These are phyloP conservation scores for Pelargonium australe DNA, from an alignment of 441 rosid genomes.

Conservation along the genomic window DNA sequence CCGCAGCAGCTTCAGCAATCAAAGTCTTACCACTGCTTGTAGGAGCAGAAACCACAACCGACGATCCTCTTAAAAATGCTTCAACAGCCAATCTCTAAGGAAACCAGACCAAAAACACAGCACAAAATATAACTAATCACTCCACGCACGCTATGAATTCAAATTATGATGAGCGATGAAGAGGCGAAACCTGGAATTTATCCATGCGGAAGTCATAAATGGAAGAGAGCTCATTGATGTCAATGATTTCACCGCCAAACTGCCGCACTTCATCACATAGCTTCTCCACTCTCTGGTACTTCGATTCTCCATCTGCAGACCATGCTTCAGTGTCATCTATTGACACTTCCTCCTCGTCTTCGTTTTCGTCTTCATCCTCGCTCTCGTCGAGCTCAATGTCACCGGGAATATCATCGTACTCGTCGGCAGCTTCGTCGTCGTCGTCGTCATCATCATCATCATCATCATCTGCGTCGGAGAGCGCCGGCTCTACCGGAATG, in stretches of 20 bases:
- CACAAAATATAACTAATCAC: background rate
- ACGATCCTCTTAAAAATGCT: conserved; percentile 76
- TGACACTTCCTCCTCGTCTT: conserved; percentile 7
- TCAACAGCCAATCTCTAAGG: conserved; percentile 67
- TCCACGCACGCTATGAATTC: background rate
- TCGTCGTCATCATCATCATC: conserved; percentile 42
- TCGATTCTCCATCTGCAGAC: conserved; percentile 39
- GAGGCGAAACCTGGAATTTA: conserved; percentile 66
- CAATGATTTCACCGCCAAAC: conserved; percentile 70
- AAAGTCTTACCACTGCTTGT: conserved; percentile 96
- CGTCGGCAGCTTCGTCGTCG: conserved; percentile 59
- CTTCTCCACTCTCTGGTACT: conserved; percentile 71
- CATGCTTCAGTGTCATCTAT: conserved; percentile 25
- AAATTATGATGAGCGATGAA: background rate
- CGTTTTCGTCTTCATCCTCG: conserved; percentile 47
- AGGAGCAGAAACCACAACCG: conserved; percentile 95
- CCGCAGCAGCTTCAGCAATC: conserved; percentile 96
- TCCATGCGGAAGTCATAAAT: conserved; percentile 82
- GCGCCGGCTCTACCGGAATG: conserved; percentile 39
- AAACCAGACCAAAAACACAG: background rate
- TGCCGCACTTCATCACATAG: conserved; percentile 55
- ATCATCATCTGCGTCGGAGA: conserved; percentile 43
- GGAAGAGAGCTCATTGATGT: conserved; percentile 70
- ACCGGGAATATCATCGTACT: conserved; percentile 44
- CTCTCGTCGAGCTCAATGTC: conserved; percentile 32